Percentiles rank a stretch among this genome's conserved stretches.
These are phyloP conservation scores for Castanopsis chinensis DNA, from an alignment of 306 rosid genomes.

Conservation along the genomic window DNA sequence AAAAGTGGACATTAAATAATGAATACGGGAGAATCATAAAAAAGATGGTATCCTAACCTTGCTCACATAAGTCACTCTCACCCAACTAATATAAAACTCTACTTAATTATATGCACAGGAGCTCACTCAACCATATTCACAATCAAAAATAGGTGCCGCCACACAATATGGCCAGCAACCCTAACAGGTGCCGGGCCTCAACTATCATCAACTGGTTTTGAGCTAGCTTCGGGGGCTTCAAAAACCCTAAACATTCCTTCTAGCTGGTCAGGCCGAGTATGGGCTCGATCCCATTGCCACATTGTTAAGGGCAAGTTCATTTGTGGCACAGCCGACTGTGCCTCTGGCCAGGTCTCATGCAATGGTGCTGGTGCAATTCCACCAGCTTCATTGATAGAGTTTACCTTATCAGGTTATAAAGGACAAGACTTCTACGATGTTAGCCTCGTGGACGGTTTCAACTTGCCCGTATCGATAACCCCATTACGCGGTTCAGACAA, in stretches of 20 bases:
- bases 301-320: slow-evolving; percentile 32
- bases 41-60: too few species aligned
- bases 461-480: slow-evolving; percentile 44
- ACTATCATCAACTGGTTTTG: slow-evolving; percentile 50
- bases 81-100: background rate
- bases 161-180: slow-evolving; percentile 64
- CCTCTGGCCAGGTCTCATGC: slow-evolving; percentile 50
- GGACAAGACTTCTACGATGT: slow-evolving; percentile 67
- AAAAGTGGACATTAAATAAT: too few species aligned
- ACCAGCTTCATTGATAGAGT: slow-evolving; percentile 44
- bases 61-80: too few species aligned
- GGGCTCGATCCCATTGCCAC: slow-evolving; percentile 56
- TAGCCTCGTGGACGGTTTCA: slow-evolving; percentile 72
- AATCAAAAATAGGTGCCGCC: slow-evolving; percentile 43
- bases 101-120: slow-evolving; percentile 17
- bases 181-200: slow-evolving; percentile 44
- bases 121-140: slow-evolving; percentile 38
- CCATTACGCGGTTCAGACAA: slow-evolving; percentile 42
- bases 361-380: slow-evolving; percentile 56
- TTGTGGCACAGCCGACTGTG: slow-evolving; percentile 63
- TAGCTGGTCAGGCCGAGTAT: slow-evolving; percentile 64
- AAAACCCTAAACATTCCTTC: slow-evolving; percentile 23
- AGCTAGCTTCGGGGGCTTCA: slow-evolving; percentile 27
- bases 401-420: slow-evolving; percentile 29
- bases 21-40: too few species aligned